These are phyloP conservation scores for Otatea glauca DNA, from an alignment of 176 grass and related monocot species.

Conservation along the genomic window DNA sequence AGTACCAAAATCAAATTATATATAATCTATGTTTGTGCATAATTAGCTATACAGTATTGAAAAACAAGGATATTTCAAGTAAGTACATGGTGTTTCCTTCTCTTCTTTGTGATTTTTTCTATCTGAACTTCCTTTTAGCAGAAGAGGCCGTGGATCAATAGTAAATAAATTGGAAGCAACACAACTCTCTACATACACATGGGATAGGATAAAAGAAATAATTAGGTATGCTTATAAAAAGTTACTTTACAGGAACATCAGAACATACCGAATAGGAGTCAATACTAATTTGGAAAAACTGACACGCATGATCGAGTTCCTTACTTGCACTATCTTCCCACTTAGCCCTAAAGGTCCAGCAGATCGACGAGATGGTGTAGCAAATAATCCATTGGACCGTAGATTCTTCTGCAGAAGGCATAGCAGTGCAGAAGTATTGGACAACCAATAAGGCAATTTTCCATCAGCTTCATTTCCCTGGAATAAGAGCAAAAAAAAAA, in stretches of 20 bases:
- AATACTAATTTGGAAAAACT: constrained; percentile 10
- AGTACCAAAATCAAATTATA: constrained; percentile 2
- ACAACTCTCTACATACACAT: not conserved
- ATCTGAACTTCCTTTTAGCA: not conserved
- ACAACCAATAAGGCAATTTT: constrained; percentile 90
- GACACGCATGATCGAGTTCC: constrained; percentile 4
- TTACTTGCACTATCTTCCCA: constrained; percentile 70
- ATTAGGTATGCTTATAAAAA: constrained; percentile 4
- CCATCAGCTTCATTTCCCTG: constrained; percentile 69
- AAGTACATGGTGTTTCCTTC: not conserved
- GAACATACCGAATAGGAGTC: constrained; percentile 4
- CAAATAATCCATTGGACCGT: constrained; percentile 79
- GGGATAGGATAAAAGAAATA: constrained; percentile 12
- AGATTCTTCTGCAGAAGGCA: constrained; percentile 97
- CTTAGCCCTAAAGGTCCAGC: constrained; percentile 50
- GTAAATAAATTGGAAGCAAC: not conserved
- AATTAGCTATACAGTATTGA: not conserved
- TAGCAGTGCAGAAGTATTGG: constrained; percentile 83
- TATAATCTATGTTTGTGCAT: not conserved
- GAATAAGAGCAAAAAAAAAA: constrained; percentile 25
- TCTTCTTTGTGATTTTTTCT: not conserved
- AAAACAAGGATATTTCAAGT: not conserved
- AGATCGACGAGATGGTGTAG: constrained; percentile 75
- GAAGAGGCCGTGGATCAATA: not conserved
- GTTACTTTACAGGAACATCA: not conserved